Conservation (phyloP, 176 grass and related monocot genomes). For the Tillandsia leiboldiana region DNA sequence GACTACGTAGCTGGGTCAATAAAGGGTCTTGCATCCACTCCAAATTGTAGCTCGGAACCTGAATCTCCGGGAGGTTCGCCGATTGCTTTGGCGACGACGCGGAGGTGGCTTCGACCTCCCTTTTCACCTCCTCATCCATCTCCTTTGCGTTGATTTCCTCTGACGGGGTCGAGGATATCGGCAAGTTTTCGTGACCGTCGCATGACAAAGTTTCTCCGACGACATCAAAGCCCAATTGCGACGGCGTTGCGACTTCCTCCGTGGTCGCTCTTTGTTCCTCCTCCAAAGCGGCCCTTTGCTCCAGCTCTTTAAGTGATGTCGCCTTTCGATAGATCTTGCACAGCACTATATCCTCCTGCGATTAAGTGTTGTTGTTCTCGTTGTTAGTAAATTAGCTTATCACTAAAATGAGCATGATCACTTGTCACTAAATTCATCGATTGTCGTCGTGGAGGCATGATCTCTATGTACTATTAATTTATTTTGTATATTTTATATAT, state of each 20-base stretch:
- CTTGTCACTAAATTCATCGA: no score
- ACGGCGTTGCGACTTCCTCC: neutral
- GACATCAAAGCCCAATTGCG: neutral
- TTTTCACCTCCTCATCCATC: conserved; percentile 20
- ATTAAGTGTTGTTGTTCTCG: neutral
- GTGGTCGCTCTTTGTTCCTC: conserved; percentile 35
- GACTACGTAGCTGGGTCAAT: conserved; percentile 51
- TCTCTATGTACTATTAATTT: no score
- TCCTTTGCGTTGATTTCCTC: neutral
- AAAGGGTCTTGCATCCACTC: conserved; percentile 63
- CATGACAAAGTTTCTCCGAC: conserved; percentile 29
- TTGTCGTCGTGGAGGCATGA: no score
- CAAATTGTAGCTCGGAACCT: conserved; percentile 12
- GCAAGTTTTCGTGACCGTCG: conserved; percentile 33
- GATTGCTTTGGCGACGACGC: conserved; percentile 11
- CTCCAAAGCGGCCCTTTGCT: conserved; percentile 53
- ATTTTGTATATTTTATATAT: no score
- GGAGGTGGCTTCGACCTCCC: conserved; percentile 27
- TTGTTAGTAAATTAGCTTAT: no score
- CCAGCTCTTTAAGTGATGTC: conserved; percentile 71
- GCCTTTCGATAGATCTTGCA: conserved; percentile 93
- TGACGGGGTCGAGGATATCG: conserved; percentile 11
- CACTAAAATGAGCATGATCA: no score
- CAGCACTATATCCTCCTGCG: conserved; percentile 64
- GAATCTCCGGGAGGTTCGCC: conserved; percentile 30